Percentiles rank a stretch among this genome's conserved stretches.
Conservation (phyloP, 352 stramenopile genomes). For the Phytophthora hybrid region DNA sequence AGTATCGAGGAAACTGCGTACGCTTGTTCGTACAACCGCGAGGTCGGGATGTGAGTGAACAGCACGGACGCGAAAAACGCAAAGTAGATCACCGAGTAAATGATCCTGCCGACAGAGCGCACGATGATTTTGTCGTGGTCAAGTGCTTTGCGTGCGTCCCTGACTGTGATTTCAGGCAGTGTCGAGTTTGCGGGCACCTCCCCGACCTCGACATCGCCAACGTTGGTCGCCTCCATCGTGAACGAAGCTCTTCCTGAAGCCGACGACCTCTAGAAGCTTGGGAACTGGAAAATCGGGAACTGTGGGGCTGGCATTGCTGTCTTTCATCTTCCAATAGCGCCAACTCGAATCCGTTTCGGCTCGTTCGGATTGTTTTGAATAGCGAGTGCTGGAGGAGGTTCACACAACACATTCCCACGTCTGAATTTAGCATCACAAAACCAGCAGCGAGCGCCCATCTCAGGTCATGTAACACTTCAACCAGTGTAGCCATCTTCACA, state of each 20-base stretch:
- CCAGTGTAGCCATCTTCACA: slow-evolving; percentile 11
- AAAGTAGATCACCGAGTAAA: slow-evolving; percentile 49
- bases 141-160: slow-evolving; percentile 29
- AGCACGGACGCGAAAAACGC: slow-evolving; percentile 53
- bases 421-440: neutral
- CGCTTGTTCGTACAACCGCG: slow-evolving; percentile 40
- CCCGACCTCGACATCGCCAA: slow-evolving; percentile 16
- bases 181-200: neutral
- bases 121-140: slow-evolving; percentile 47
- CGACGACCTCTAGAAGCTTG: neutral
- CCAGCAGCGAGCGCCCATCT: neutral
- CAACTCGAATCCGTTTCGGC: neutral
- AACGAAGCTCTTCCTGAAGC: neutral
- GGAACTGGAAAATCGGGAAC: slow-evolving; percentile 5
- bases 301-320: neutral
- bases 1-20: slow-evolving; percentile 42
- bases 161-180: slow-evolving; percentile 7
- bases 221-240: neutral
- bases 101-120: slow-evolving; percentile 41
- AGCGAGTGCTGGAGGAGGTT: neutral
- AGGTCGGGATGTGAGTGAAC: slow-evolving; percentile 50
- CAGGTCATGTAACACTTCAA: neutral
- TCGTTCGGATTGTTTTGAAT: neutral
- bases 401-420: neutral
- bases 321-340: neutral